Conservation (phyloP, 257 asterid species). For the Solanum boliviense region DNA sequence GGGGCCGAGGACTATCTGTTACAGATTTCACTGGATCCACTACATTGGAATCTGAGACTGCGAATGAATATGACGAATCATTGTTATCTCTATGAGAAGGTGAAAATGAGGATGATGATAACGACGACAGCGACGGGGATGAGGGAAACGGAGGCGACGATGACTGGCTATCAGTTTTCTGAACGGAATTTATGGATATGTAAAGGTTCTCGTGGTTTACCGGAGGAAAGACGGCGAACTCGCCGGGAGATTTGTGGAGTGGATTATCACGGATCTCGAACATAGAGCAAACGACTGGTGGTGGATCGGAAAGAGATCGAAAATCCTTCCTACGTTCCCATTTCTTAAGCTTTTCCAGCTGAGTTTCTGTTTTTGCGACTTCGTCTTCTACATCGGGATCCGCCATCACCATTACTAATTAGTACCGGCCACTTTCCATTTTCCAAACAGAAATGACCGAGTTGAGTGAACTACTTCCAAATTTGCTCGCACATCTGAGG, state of each 20-base stretch:
- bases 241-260: neutral
- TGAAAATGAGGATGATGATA: neutral
- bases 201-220: slow-evolving; percentile 60
- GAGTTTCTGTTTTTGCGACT: neutral
- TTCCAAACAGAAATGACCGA: neutral
- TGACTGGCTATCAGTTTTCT: neutral
- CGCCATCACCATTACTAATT: neutral
- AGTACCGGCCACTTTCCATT: neutral
- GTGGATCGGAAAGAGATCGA: neutral
- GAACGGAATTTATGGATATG: slow-evolving; percentile 10
- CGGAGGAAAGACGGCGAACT: slow-evolving; percentile 45
- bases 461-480: neutral
- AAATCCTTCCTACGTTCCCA: neutral
- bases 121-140: slow-evolving; percentile 5
- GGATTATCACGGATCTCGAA: slow-evolving; percentile 31
- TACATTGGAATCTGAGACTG: slow-evolving; percentile 20
- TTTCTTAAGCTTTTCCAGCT: neutral
- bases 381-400: neutral
- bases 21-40: slow-evolving; percentile 7
- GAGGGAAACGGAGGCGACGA: neutral
- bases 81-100: slow-evolving; percentile 3
- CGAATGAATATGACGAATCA: slow-evolving; percentile 22
- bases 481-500: neutral
- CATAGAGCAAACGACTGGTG: slow-evolving; percentile 27
- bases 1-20: neutral